Percentiles rank a stretch among this genome's conserved stretches.
Evolutionary conservation across 2,329 filamentous ascomycete genomes (phyloP).

Genomic region (Stagonosporopsis vannaccii): DNA sequence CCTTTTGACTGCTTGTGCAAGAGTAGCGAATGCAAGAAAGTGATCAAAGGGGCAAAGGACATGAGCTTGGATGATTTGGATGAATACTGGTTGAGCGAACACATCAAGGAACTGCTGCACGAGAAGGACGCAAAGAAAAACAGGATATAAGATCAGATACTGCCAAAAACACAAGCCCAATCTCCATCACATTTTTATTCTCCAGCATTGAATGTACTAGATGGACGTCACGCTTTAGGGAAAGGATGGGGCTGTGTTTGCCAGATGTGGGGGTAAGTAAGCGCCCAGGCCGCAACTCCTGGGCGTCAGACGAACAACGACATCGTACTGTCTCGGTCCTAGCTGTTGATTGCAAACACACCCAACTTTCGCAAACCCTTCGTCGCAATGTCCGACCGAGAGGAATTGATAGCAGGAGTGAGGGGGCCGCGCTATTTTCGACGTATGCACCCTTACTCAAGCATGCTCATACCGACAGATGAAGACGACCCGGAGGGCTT

Average conservation of each 20-base stretch:
- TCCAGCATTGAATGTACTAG: not conserved
- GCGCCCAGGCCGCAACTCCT: not conserved
- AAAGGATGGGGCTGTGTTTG: not conserved
- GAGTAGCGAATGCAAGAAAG: conserved; percentile 64
- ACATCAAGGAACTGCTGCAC: conserved; percentile 43
- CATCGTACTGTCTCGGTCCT: no score
- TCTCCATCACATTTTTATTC: not conserved
- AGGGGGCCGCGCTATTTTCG: not conserved
- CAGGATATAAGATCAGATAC: not conserved
- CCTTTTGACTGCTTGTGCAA: conserved; percentile 72
- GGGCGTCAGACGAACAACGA: not conserved
- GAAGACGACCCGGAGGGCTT: not conserved
- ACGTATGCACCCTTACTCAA: not conserved
- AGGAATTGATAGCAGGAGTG: no score
- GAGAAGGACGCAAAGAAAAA: conserved; percentile 26
- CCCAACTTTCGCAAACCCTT: no score
- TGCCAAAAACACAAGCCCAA: not conserved
- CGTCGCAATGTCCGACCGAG: not conserved
- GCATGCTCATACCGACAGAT: not conserved
- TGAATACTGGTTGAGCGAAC: conserved; percentile 57
- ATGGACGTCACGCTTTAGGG: not conserved
- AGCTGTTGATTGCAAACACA: no score
- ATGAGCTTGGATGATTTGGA: conserved; percentile 64
- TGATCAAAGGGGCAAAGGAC: conserved; percentile 68
- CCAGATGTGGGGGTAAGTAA: not conserved